phyloP scores from a whole-genome alignment of 306 rosid species.

The Fagus sylvatica region DNA sequence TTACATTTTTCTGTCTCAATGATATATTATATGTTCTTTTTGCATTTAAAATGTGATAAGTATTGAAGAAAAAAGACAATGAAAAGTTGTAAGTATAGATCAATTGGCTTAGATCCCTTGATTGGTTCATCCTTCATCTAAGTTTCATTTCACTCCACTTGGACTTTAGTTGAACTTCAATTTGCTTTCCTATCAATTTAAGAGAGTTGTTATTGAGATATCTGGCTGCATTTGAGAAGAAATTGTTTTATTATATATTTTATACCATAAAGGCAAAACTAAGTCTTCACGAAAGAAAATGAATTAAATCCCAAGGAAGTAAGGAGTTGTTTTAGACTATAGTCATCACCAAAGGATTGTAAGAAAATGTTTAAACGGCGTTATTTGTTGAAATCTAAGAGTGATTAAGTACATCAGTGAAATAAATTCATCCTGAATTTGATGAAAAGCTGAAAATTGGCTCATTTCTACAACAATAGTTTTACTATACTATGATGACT shows the following conservation, averaged over 20 bases:
- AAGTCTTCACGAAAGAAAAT: neutral
- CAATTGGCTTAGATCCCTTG: neutral
- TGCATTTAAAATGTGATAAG: neutral
- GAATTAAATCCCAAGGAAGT: neutral
- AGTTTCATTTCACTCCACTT: neutral
- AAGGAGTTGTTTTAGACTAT: neutral
- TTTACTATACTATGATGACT: neutral
- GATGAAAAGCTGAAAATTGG: neutral
- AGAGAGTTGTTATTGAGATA: neutral
- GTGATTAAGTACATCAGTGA: neutral
- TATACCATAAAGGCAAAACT: neutral
- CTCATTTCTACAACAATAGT: neutral
- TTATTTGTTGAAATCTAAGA: neutral
- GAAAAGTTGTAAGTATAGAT: neutral
- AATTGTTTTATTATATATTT: neutral
- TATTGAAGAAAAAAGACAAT: neutral
- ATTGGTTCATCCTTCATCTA: neutral
- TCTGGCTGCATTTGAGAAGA: neutral
- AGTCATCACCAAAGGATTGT: neutral
- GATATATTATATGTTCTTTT: neutral
- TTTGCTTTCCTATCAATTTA: no score
- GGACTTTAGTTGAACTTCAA: neutral
- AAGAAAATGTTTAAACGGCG: neutral
- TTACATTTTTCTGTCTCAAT: neutral
- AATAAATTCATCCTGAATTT: neutral